A percentile compares a stretch with the other conserved stretches of the same genome.
Evolutionary conservation across 176 grass and related monocot genomes (phyloP).

Genomic region (Elaeis guineensis): DNA sequence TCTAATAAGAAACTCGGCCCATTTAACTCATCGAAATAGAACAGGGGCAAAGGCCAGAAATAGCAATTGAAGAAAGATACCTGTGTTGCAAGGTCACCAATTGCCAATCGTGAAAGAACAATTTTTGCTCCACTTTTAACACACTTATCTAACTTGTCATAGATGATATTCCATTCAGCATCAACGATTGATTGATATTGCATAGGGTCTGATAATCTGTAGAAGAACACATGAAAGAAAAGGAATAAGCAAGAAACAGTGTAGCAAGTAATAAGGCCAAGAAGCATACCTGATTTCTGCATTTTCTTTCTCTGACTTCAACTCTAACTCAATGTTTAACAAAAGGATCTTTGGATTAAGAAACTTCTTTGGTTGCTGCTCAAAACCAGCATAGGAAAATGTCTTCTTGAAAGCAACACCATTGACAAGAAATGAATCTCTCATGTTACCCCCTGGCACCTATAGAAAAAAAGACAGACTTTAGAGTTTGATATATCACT

Average conservation of each 20-base stretch:
- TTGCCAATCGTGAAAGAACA: constrained; percentile 74
- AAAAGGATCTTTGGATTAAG: constrained; percentile 82
- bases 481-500: no score
- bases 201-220: constrained; percentile 73
- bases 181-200: constrained; percentile 99
- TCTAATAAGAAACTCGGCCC: no score
- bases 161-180: constrained; percentile 99
- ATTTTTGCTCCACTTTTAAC: constrained; percentile 91
- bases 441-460: constrained; percentile 93
- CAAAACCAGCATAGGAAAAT: constrained; percentile 94
- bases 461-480: constrained; percentile 5
- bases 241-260: neutral
- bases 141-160: constrained; percentile 98
- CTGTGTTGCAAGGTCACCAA: constrained; percentile 96
- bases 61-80: constrained; percentile 23
- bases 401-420: constrained; percentile 96
- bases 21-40: no score
- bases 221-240: constrained; percentile 2
- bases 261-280: neutral
- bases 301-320: constrained; percentile 99
- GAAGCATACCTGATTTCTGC: constrained; percentile 73
- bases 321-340: constrained; percentile 90
- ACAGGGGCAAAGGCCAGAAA: no score
- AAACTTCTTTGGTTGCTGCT: constrained; percentile 95
- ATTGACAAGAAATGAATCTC: constrained; percentile 88